Evolutionary conservation across 75 land plant species (phyloP).

Genomic region (Larix kaempferi): DNA sequence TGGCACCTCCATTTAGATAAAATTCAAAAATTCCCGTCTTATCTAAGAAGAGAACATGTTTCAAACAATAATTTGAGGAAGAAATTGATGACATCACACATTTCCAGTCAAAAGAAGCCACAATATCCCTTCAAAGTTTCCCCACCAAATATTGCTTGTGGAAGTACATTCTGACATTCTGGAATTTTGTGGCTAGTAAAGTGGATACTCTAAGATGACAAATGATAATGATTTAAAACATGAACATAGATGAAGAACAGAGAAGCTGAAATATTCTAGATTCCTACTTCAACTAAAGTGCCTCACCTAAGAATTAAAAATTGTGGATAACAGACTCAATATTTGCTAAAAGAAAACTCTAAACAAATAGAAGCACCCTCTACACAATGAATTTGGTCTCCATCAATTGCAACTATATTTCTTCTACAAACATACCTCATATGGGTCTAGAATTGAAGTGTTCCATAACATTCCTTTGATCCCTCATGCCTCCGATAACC

Average conservation of each 20-base stretch:
- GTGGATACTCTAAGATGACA: conserved; percentile 69
- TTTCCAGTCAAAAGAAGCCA: conserved; percentile 98
- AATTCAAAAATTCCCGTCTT: neutral
- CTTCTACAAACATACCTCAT: conserved; percentile 58
- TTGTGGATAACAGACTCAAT: neutral
- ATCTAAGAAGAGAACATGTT: neutral
- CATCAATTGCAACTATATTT: neutral
- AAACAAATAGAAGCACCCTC: neutral
- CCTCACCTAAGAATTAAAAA: neutral
- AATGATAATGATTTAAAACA: neutral
- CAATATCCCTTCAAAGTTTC: conserved; percentile 93
- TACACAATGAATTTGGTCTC: neutral
- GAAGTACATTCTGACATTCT: conserved; percentile 88
- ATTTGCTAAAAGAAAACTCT: neutral
- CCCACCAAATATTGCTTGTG: conserved; percentile 71
- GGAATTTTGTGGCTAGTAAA: conserved; percentile 89
- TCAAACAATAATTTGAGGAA: neutral
- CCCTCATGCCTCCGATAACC: conserved; percentile 98
- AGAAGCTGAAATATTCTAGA: neutral
- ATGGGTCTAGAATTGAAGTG: conserved; percentile 92
- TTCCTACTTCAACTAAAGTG: neutral
- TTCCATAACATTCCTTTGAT: conserved; percentile 96
- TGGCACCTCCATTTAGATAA: conserved; percentile 47
- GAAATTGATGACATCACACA: conserved; percentile 17
- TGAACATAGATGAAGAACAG: neutral